Evolutionary conservation across 225 moss, liverwort and hornwort species (phyloP).

Genomic region (Climacium dendroides): DNA sequence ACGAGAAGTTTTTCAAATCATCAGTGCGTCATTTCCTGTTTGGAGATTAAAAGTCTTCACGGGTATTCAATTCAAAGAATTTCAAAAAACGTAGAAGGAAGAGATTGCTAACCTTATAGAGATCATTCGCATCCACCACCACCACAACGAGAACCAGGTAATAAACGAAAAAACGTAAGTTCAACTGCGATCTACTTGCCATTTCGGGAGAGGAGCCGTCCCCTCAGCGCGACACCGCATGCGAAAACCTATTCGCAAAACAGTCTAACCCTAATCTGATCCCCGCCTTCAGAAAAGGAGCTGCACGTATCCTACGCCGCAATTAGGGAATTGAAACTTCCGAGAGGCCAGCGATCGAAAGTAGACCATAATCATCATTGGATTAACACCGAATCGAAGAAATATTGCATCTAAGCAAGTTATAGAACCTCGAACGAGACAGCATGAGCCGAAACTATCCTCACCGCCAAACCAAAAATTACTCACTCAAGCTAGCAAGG

Average conservation of each 20-base stretch:
- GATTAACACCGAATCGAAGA: neutral
- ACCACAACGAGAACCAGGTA: slow-evolving; percentile 13
- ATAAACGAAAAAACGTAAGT: neutral
- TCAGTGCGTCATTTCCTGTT: neutral
- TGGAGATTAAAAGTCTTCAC: neutral
- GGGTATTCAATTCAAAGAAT: neutral
- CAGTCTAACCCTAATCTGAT: slow-evolving; percentile 1
- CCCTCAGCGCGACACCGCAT: neutral
- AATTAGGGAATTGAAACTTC: neutral
- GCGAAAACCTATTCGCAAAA: neutral
- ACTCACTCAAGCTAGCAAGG: neutral
- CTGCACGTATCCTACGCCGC: neutral
- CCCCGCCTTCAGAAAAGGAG: neutral
- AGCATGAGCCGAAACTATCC: neutral
- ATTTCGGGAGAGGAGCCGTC: slow-evolving; percentile 5
- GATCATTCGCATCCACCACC: slow-evolving; percentile 55
- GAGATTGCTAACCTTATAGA: slow-evolving; percentile 52
- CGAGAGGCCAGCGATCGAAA: neutral
- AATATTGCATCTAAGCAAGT: neutral
- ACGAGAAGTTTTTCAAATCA: neutral
- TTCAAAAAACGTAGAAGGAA: neutral
- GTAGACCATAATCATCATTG: neutral
- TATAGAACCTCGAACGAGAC: neutral
- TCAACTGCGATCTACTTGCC: slow-evolving; percentile 14
- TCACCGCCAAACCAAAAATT: neutral